phyloP scores from a whole-genome alignment of 2,329 filamentous ascomycete species.

The Penicillium sp. region DNA sequence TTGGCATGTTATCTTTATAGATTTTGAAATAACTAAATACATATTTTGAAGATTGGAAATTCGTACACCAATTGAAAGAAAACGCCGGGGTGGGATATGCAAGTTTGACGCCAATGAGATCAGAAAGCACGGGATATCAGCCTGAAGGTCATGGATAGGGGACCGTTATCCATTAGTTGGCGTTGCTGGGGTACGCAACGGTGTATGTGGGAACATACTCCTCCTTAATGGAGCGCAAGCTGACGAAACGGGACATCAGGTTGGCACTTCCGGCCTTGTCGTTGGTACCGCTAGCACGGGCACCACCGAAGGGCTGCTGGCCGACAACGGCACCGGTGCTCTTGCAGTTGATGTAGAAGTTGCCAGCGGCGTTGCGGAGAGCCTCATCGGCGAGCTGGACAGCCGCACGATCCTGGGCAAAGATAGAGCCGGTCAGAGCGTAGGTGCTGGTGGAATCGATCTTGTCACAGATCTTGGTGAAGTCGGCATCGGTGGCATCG shows the following conservation, averaged over 20 bases:
- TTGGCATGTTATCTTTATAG: conserved; percentile 1
- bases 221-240: conserved; percentile 68
- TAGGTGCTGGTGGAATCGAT: conserved; percentile 43
- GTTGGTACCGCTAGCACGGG: conserved; percentile 67
- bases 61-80: neutral
- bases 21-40: conserved; percentile 1
- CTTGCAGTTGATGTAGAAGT: conserved; percentile 46
- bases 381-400: conserved; percentile 34
- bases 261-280: conserved; percentile 69
- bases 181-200: conserved; percentile 71
- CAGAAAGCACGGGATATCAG: conserved; percentile 16
- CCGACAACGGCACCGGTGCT: conserved; percentile 69
- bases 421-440: conserved; percentile 43
- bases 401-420: conserved; percentile 39
- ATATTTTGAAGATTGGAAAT: conserved; percentile 1
- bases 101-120: conserved; percentile 17
- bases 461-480: conserved; percentile 56
- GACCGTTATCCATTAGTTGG: conserved; percentile 42
- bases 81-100: conserved; percentile 25
- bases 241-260: conserved; percentile 64
- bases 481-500: conserved; percentile 59
- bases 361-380: conserved; percentile 39
- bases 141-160: neutral
- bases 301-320: conserved; percentile 69
- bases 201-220: conserved; percentile 64